These are phyloP conservation scores for Torulaspora indica DNA, from an alignment of 805 yeast genomes.

Conservation along the genomic window DNA sequence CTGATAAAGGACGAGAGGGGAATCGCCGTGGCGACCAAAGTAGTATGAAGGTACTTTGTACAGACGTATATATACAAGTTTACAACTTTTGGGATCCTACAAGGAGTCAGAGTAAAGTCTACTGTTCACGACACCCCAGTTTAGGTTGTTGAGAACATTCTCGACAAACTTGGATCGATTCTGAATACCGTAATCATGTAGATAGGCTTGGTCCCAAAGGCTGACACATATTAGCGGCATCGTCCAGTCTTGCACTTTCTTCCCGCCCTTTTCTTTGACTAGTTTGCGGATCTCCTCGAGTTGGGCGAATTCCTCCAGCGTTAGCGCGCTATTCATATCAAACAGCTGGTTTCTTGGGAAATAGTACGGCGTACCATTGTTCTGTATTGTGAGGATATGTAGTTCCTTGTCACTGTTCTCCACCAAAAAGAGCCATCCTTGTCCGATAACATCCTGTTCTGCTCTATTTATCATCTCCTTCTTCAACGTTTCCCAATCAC, in stretches of 20 bases:
- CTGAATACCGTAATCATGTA: conserved; percentile 73
- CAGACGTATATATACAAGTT: conserved; percentile 11
- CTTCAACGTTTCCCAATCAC: conserved; percentile 47
- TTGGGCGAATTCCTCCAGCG: conserved; percentile 48
- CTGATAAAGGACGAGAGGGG: conserved; percentile 63
- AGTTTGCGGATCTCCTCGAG: conserved; percentile 42
- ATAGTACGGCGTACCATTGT: conserved; percentile 74
- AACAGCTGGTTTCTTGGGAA: conserved; percentile 63
- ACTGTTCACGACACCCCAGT: conserved; percentile 71
- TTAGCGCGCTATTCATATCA: conserved; percentile 72
- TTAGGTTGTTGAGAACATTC: conserved; percentile 69
- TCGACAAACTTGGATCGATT: conserved; percentile 70
- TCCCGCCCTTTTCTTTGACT: conserved; percentile 27
- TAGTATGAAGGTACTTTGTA: conserved; percentile 36
- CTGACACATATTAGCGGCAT: conserved; percentile 65
- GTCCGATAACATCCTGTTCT: conserved; percentile 41
- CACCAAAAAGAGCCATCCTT: conserved; percentile 77
- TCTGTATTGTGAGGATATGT: conserved; percentile 52
- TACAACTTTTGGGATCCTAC: neutral
- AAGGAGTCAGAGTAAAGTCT: conserved; percentile 34
- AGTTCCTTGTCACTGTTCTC: conserved; percentile 60
- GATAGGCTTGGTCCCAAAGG: conserved; percentile 87
- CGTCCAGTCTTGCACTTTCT: conserved; percentile 51
- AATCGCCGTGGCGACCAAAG: conserved; percentile 72
- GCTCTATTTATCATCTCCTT: conserved; percentile 47